These are phyloP conservation scores for Suhomyces vadensis DNA, from an alignment of 805 yeast genomes.

Conservation along the genomic window DNA sequence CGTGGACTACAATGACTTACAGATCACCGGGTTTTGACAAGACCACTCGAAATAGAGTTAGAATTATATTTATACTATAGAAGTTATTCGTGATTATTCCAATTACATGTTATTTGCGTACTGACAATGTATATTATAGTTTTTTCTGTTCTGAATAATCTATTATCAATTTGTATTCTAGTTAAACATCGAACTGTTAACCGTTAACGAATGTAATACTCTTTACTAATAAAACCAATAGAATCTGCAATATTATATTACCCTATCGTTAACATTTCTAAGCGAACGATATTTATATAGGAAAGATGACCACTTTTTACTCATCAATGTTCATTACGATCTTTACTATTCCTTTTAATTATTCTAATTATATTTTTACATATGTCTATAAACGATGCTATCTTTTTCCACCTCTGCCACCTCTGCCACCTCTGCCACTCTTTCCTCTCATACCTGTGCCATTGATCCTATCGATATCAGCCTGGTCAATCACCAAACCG, in stretches of 20 bases:
- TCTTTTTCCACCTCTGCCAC: slow-evolving; percentile 5
- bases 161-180: no score
- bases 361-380: neutral
- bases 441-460: slow-evolving; percentile 14
- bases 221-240: no score
- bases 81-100: neutral
- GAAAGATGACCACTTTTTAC: no score
- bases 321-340: neutral
- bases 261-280: neutral
- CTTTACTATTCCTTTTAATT: neutral
- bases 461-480: slow-evolving; percentile 57
- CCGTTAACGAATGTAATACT: no score
- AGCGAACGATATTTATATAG: neutral
- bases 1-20: slow-evolving; percentile 41
- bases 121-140: no score
- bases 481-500: slow-evolving; percentile 70
- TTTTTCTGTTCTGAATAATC: no score
- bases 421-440: slow-evolving; percentile 10
- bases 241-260: no score
- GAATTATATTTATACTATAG: neutral
- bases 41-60: neutral
- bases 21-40: slow-evolving; percentile 19
- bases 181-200: no score
- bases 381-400: neutral
- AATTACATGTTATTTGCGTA: neutral